These are phyloP conservation scores for Hibiscus trionum DNA, from an alignment of 345 rosid genomes.

Conservation along the genomic window DNA sequence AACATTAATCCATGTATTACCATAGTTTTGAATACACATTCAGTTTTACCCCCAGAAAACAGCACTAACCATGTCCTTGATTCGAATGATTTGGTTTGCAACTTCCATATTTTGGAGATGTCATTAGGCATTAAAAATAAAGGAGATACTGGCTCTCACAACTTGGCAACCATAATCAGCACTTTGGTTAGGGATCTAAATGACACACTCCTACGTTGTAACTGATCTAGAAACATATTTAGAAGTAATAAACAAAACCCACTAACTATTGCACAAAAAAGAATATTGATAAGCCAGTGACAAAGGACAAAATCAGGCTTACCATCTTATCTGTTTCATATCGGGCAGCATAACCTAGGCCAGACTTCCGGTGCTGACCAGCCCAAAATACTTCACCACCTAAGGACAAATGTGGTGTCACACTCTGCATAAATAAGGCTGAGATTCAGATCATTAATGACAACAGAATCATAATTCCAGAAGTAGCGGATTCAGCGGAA, in stretches of 20 bases:
- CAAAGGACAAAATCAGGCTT: background rate
- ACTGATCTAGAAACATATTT: background rate
- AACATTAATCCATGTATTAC: background rate
- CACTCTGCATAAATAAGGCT: constrained; percentile 45
- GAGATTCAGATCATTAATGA: background rate
- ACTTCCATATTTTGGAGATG: background rate
- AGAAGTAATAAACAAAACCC: background rate
- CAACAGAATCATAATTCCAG: background rate
- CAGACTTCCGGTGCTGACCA: constrained; percentile 92
- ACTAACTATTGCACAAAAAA: background rate
- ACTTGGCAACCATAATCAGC: background rate
- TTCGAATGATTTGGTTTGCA: background rate
- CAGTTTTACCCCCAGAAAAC: constrained; percentile 2
- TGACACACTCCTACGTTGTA: background rate
- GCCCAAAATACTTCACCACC: constrained; percentile 97
- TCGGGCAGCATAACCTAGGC: constrained; percentile 90
- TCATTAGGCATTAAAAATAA: constrained; percentile 4
- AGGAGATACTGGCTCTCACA: background rate
- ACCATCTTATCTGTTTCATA: constrained; percentile 88
- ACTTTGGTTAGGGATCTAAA: background rate
- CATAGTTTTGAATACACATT: background rate
- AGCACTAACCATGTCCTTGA: background rate
- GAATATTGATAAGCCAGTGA: background rate
- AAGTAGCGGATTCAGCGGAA: background rate
- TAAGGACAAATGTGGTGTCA: constrained; percentile 62